Conservation (phyloP, 2,329 filamentous ascomycete genomes). For the Diaporthe humulicola region DNA sequence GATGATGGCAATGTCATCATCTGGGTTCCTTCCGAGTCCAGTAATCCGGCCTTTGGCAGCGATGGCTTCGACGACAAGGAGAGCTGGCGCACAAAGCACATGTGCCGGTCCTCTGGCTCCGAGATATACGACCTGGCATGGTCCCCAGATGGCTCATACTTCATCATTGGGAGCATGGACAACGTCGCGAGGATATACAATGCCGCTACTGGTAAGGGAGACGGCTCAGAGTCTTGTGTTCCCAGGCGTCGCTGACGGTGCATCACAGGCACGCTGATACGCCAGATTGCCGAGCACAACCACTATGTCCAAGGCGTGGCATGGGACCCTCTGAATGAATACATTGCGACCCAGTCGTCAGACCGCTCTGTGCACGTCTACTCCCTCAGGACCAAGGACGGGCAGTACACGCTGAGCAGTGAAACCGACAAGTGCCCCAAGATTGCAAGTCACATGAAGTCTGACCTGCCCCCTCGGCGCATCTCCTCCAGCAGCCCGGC, state of each 20-base stretch:
- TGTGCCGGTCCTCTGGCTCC: constrained; percentile 94
- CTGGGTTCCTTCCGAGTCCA: constrained; percentile 90
- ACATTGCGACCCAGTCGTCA: constrained; percentile 97
- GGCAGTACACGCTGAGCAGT: constrained; percentile 83
- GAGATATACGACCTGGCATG: constrained; percentile 99
- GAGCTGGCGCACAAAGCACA: constrained; percentile 95
- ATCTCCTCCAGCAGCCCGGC: constrained; percentile 94
- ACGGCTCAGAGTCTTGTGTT: not conserved
- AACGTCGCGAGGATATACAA: constrained; percentile 98
- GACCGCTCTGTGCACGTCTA: constrained; percentile 99
- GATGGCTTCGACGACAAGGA: constrained; percentile 94
- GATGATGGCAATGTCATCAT: constrained; percentile 98
- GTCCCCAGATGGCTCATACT: constrained; percentile 96
- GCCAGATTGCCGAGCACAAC: constrained; percentile 96
- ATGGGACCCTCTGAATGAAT: constrained; percentile 98
- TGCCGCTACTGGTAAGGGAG: constrained; percentile 79
- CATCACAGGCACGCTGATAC: constrained; percentile 71
- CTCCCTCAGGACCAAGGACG: constrained; percentile 94
- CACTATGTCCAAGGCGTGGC: constrained; percentile 99
- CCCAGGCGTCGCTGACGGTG: not conserved
- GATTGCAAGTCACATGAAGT: constrained; percentile 81
- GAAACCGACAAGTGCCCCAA: constrained; percentile 79
- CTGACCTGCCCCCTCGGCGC: constrained; percentile 91
- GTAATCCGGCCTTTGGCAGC: constrained; percentile 80
- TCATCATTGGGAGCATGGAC: constrained; percentile 99